These are phyloP conservation scores for Suhomyces kilbournensis DNA, from an alignment of 805 yeast genomes.

Conservation along the genomic window DNA sequence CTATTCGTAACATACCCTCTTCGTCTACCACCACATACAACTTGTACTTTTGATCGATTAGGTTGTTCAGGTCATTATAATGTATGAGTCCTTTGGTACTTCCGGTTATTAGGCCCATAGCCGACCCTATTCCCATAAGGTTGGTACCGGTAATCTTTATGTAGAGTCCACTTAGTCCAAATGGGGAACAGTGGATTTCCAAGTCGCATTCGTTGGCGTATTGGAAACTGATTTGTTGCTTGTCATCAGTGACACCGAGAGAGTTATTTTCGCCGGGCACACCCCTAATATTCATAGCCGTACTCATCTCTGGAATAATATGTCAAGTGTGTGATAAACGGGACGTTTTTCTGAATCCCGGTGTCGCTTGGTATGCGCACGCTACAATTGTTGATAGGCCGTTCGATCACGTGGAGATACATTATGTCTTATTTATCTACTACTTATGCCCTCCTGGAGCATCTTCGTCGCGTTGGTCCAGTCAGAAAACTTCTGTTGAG, in stretches of 20 bases:
- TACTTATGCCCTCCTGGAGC: neutral
- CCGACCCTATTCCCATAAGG: conserved; percentile 53
- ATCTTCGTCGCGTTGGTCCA: conserved; percentile 1
- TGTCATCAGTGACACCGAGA: neutral
- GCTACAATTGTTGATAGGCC: neutral
- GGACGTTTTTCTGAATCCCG: neutral
- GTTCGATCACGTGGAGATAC: neutral
- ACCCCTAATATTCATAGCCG: neutral
- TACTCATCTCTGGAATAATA: neutral
- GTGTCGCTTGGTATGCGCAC: neutral
- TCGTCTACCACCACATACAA: conserved; percentile 48
- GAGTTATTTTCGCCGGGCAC: neutral
- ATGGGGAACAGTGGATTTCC: conserved; percentile 56
- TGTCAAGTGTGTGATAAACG: neutral
- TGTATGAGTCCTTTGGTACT: conserved; percentile 47
- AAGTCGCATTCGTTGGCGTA: conserved; percentile 50
- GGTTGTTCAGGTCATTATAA: conserved; percentile 47
- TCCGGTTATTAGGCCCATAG: conserved; percentile 57
- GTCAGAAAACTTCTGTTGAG: neutral
- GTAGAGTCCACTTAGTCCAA: conserved; percentile 52
- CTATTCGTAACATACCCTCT: conserved; percentile 45
- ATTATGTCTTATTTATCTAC: neutral
- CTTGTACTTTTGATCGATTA: conserved; percentile 46
- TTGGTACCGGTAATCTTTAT: conserved; percentile 47
- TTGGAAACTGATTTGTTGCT: conserved; percentile 27